Conservation (phyloP, 2,329 filamentous ascomycete genomes). For the Alternaria conjuncta region DNA sequence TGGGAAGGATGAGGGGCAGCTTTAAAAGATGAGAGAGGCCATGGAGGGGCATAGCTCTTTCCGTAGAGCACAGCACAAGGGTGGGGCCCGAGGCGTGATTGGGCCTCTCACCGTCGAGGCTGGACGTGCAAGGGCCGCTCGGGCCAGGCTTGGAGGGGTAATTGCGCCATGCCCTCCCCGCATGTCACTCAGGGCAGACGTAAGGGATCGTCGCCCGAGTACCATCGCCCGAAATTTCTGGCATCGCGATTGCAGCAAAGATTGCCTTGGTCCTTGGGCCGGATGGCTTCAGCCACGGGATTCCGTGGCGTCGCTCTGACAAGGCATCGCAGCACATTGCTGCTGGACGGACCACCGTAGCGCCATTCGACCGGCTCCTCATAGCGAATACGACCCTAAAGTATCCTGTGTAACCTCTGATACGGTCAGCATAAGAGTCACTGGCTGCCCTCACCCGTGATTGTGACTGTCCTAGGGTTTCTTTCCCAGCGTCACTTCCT, state of each 20-base stretch:
- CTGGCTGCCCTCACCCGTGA: not conserved
- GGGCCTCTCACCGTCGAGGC: slow-evolving; percentile 5
- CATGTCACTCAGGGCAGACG: slow-evolving; percentile 17
- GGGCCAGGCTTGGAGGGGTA: slow-evolving; percentile 18
- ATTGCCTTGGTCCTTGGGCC: not conserved
- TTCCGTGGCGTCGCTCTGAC: not conserved
- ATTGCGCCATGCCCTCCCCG: slow-evolving; percentile 2
- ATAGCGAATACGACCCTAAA: slow-evolving; percentile 5
- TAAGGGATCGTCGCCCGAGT: not conserved
- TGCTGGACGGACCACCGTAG: not conserved
- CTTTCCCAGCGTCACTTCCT: not conserved
- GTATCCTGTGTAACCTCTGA: not conserved
- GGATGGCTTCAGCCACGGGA: not conserved
- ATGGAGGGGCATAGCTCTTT: slow-evolving; percentile 20
- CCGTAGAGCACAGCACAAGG: slow-evolving; percentile 14
- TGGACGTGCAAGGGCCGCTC: slow-evolving; percentile 9
- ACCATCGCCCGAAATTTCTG: not conserved
- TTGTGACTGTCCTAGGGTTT: not conserved
- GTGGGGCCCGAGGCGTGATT: slow-evolving; percentile 15
- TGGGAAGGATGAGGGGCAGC: slow-evolving; percentile 21
- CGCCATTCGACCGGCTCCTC: slow-evolving; percentile 6
- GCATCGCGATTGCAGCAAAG: not conserved
- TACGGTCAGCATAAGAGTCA: not conserved
- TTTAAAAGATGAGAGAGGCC: slow-evolving; percentile 14
- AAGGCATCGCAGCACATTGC: not conserved